Evolutionary conservation across 1,139 yeast species (phyloP).

Genomic region (Casaregolazyma lundiana): DNA sequence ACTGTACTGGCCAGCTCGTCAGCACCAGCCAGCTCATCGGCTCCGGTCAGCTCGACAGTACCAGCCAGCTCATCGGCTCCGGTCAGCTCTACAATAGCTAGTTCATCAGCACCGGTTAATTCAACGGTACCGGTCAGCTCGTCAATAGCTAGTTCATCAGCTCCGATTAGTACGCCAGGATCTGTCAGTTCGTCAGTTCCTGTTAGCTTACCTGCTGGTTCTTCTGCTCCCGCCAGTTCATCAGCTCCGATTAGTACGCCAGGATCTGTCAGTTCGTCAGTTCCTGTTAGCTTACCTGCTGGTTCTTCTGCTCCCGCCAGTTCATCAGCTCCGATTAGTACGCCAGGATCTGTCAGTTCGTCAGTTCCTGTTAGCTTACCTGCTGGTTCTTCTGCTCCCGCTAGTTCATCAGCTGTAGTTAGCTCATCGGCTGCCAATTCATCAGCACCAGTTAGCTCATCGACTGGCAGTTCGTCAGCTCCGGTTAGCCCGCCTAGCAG

Average conservation of each 20-base stretch:
- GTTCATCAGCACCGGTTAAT: neutral
- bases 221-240: neutral
- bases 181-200: no score
- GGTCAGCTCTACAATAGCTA: neutral
- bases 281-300: neutral
- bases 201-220: neutral
- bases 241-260: neutral
- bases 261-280: neutral
- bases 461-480: neutral
- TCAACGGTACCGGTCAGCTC: neutral
- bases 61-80: slow-evolving; percentile 3
- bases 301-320: neutral
- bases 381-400: neutral
- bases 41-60: no score
- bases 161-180: neutral
- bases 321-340: neutral
- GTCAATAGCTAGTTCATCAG: neutral
- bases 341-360: neutral
- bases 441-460: neutral
- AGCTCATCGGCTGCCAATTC: neutral
- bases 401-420: neutral
- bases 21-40: slow-evolving; percentile 3
- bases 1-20: slow-evolving; percentile 7
- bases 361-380: neutral
- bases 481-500: neutral